These are phyloP conservation scores for Euphrasia confusa DNA, from an alignment of 257 asterid species.

Conservation along the genomic window DNA sequence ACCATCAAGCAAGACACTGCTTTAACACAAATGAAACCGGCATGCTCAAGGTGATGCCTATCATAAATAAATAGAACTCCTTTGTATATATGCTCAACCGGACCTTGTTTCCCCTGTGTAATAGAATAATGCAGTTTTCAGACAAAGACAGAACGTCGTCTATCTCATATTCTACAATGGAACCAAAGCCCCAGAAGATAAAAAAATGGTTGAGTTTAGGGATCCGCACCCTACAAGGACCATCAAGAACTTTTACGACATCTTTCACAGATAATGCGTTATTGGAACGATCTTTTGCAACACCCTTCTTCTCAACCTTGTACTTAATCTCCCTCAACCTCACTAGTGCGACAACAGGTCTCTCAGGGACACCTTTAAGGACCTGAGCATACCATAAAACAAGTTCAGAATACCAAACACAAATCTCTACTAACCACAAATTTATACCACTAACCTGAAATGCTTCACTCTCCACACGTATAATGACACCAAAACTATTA, in stretches of 20 bases:
- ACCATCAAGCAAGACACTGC: conserved; percentile 74
- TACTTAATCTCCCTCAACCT: conserved; percentile 80
- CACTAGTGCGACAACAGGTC: conserved; percentile 87
- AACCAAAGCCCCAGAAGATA: conserved; percentile 9
- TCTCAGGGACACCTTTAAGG: conserved; percentile 85
- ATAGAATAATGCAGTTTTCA: conserved; percentile 18
- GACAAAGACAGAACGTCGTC: conserved; percentile 2
- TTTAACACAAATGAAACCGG: conserved; percentile 92
- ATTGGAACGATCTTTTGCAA: conserved; percentile 66
- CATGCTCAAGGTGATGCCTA: conserved; percentile 96
- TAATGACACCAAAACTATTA: conserved; percentile 85
- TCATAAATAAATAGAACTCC: conserved; percentile 77
- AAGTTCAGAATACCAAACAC: conserved; percentile 7
- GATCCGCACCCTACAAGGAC: conserved; percentile 73
- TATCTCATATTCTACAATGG: conserved; percentile 1
- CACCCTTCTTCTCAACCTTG: conserved; percentile 67
- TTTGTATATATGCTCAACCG: conserved; percentile 79
- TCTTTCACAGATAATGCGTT: conserved; percentile 79
- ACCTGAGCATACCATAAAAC: conserved; percentile 45
- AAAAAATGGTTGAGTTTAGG: conserved; percentile 9
- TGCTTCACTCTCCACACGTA: conserved; percentile 95
- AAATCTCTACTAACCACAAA: conserved; percentile 8
- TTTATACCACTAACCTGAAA: conserved; percentile 56
- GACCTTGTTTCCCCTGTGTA: conserved; percentile 85
- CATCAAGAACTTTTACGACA: conserved; percentile 80